Evolutionary conservation across 164 flowering plant genomes (phyloP).

Genomic region (Umbellularia californica): DNA sequence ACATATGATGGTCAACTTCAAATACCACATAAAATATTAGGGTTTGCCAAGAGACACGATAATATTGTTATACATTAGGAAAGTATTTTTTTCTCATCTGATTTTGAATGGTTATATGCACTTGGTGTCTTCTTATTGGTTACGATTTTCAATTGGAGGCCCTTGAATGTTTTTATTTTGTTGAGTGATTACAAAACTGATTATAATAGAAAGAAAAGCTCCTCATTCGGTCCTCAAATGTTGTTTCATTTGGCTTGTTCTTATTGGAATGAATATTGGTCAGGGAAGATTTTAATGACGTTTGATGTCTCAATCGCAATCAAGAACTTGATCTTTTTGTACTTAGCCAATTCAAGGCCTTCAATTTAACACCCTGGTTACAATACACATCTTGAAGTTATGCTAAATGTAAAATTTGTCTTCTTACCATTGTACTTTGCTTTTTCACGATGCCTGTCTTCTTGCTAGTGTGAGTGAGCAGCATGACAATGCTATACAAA

Average conservation of each 20-base stretch:
- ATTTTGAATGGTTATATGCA: background rate
- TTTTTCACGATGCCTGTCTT: too few species aligned
- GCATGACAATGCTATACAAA: background rate
- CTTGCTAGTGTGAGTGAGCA: background rate
- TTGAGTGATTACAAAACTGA: background rate
- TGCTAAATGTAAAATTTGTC: background rate
- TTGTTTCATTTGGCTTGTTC: background rate
- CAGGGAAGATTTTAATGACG: background rate
- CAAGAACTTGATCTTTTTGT: slow-evolving; percentile 1
- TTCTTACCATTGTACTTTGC: too few species aligned
- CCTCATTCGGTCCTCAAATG: background rate
- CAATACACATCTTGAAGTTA: too few species aligned
- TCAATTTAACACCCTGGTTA: background rate
- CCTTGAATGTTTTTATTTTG: too few species aligned
- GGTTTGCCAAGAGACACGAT: background rate
- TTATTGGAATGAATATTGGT: background rate
- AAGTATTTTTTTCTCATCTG: background rate
- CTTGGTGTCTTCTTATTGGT: background rate
- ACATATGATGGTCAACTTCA: background rate
- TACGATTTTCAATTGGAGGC: background rate
- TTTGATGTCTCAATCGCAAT: background rate
- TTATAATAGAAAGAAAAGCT: background rate
- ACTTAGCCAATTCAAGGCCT: background rate
- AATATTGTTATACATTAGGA: background rate
- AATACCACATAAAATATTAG: background rate